Evolutionary conservation across 345 rosid genomes (phyloP).

Genomic region (Populus davidiana): DNA sequence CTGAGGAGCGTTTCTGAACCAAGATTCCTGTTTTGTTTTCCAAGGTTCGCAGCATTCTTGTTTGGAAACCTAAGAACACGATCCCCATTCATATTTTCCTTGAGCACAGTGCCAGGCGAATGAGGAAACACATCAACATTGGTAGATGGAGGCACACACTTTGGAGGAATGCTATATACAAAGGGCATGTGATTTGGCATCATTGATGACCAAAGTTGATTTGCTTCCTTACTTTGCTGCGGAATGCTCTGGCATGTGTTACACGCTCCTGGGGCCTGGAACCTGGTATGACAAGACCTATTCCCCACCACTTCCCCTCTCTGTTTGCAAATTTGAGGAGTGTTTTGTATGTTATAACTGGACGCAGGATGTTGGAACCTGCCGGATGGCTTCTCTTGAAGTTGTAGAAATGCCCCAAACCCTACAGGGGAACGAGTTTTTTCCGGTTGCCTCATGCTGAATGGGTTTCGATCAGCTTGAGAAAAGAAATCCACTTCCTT

Average conservation of each 20-base stretch:
- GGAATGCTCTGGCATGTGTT: conserved; percentile 46
- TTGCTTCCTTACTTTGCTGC: conserved; percentile 45
- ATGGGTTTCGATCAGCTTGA: conserved; percentile 27
- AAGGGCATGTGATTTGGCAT: conserved; percentile 45
- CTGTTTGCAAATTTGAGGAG: conserved; percentile 43
- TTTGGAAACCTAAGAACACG: conserved; percentile 33
- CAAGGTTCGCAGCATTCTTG: conserved; percentile 38
- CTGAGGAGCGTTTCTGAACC: conserved; percentile 35
- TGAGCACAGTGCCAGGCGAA: conserved; percentile 28
- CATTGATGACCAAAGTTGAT: conserved; percentile 47
- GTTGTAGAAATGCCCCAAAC: conserved; percentile 34
- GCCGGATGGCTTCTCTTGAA: conserved; percentile 42
- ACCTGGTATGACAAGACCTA: conserved; percentile 33
- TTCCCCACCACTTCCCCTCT: conserved; percentile 42
- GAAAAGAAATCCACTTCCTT: conserved; percentile 45
- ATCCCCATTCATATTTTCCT: conserved; percentile 31
- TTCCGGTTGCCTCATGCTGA: conserved; percentile 32
- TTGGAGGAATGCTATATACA: conserved; percentile 35
- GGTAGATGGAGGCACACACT: conserved; percentile 31
- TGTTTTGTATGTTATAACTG: conserved; percentile 32
- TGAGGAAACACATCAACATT: conserved; percentile 31
- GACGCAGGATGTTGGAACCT: conserved; percentile 40
- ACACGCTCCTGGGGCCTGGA: conserved; percentile 36
- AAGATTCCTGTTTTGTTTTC: conserved; percentile 46
- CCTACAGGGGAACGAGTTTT: conserved; percentile 40